phyloP scores from a whole-genome alignment of 1,139 yeast species.

The Scheffersomyces segobiensis region DNA sequence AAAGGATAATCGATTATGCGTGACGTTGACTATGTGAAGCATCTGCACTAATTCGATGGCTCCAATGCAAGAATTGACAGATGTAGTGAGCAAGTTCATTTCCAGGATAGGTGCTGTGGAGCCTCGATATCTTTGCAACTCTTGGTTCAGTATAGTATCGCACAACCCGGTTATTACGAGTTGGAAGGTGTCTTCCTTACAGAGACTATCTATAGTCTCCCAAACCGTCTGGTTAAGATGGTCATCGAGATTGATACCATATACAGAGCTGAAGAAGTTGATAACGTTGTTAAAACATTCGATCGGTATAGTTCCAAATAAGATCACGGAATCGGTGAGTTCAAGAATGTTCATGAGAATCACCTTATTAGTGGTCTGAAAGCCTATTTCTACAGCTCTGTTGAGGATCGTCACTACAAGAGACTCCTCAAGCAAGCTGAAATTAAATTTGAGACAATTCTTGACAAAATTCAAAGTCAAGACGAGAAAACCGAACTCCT shows the following conservation, averaged over 20 bases:
- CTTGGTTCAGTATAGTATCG: slow-evolving; percentile 27
- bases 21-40: slow-evolving; percentile 18
- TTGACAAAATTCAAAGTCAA: slow-evolving; percentile 37
- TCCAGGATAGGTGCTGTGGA: not conserved
- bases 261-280: slow-evolving; percentile 51
- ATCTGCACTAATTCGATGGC: slow-evolving; percentile 37
- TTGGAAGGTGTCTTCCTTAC: slow-evolving; percentile 20
- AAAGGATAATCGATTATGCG: slow-evolving; percentile 13
- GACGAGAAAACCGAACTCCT: slow-evolving; percentile 13
- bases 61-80: slow-evolving; percentile 48
- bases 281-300: slow-evolving; percentile 37
- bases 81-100: slow-evolving; percentile 3
- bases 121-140: slow-evolving; percentile 20
- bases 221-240: slow-evolving; percentile 39
- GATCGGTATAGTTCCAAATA: slow-evolving; percentile 51
- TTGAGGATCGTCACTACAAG: slow-evolving; percentile 36
- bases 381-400: slow-evolving; percentile 40
- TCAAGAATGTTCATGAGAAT: slow-evolving; percentile 47
- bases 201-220: slow-evolving; percentile 27
- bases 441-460: slow-evolving; percentile 51
- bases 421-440: slow-evolving; percentile 42
- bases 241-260: slow-evolving; percentile 43
- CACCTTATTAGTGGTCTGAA: slow-evolving; percentile 38
- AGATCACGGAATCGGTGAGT: slow-evolving; percentile 46
- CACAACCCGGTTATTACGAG: slow-evolving; percentile 22